Conservation (phyloP, 495 filamentous ascomycete genomes). For the Astrothelium subdiscretum region DNA sequence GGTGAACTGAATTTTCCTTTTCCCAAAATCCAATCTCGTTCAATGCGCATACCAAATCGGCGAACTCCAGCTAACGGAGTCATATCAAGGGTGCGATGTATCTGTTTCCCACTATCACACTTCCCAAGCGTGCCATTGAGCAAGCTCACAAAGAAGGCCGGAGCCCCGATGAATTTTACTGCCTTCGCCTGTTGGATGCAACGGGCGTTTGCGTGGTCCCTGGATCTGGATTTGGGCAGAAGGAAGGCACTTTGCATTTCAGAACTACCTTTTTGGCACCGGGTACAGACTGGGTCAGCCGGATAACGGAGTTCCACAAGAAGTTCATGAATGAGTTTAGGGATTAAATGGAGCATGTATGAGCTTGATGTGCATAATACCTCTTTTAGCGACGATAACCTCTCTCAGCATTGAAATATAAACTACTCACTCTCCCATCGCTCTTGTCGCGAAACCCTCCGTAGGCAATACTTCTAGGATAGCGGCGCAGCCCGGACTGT, state of each 20-base stretch:
- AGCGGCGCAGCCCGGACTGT: too few relatives aligned
- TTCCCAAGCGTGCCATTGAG: conserved; percentile 61
- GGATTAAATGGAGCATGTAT: not conserved
- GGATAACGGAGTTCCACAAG: conserved; percentile 78
- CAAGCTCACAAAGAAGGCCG: conserved; percentile 63
- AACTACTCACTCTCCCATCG: not conserved
- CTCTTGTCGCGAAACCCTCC: too few relatives aligned
- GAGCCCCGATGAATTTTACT: conserved; percentile 86
- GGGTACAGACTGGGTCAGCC: conserved; percentile 86
- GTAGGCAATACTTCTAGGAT: too few relatives aligned
- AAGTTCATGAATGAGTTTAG: conserved; percentile 81
- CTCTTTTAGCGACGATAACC: not conserved
- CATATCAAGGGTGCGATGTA: conserved; percentile 77
- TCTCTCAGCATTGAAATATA: not conserved
- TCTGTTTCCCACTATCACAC: conserved; percentile 85
- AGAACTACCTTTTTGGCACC: conserved; percentile 94
- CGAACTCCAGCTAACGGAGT: not conserved
- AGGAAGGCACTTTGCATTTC: conserved; percentile 84
- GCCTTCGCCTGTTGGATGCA: conserved; percentile 74
- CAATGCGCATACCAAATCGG: too few relatives aligned
- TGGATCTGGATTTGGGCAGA: conserved; percentile 88
- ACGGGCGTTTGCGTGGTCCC: conserved; percentile 95
- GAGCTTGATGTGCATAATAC: not conserved
- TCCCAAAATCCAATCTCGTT: too few relatives aligned
- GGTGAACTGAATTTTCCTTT: not conserved